Base-by-base conservation (phyloP, 1,284 basidiomycete species). In the Naganishia albida region DNA sequence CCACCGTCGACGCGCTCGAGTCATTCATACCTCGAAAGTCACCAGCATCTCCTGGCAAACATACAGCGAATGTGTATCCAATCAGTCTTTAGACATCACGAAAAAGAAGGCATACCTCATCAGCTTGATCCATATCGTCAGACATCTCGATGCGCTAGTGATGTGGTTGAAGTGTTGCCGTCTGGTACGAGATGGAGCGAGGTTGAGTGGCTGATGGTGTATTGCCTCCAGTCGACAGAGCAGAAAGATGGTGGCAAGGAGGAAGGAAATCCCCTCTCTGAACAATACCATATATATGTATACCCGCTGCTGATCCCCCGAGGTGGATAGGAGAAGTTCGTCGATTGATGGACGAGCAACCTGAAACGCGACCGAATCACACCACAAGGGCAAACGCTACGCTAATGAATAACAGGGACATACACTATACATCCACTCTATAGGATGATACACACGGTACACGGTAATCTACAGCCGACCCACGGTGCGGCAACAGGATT, bases 121-220 rank as follows among this genome's bases (percentile, higher is more conserved):
- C 57, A 28, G 28, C 56, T 59, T 60, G 57, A 4, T 60, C 57
- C 20, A 23, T 34, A 26, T 50, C 57, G 28, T 60, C 57, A 40
- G 57, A 60, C 57, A 60, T 60, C n/a, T 39, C 40, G 57, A 16
- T 7, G 10, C 20, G 2, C 38, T 26, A 12, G 15, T 49, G 49
- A 3, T 13, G 30, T 51, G 10, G 42, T 43, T 20, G 42, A 43
- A 15, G 42, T 43, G 42, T 43, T 43, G 42, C 16, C 42, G 34
- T 10, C 6, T 34, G 34, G 34, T 10, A 6, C 10, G n/a, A n/a
- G n/a, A 4, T 34, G 4, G 34, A 34, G 10, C 34, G 6, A 34
- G 34, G 10, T 34, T 34, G 34, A 10, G 6, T 34, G 10, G 34
- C 34, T 25, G 46, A 48, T 25, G 13, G 13, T 48, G 46, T 25